These are phyloP conservation scores for Quercus wislizeni DNA, from an alignment of 306 rosid species.

Conservation along the genomic window DNA sequence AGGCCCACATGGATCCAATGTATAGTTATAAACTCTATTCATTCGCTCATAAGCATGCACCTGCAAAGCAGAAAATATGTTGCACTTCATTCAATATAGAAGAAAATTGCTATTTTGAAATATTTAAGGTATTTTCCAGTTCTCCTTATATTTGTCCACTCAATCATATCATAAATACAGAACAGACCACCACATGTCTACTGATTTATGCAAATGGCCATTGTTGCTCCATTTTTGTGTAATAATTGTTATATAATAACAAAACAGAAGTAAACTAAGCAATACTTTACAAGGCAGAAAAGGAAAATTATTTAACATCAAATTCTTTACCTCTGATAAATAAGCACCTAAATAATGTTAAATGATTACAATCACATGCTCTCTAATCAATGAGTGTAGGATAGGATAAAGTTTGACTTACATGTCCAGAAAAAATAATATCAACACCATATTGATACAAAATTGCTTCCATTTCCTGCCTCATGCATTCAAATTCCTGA, in stretches of 20 bases:
- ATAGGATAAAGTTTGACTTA: constrained; percentile 42
- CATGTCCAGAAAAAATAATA: constrained; percentile 82
- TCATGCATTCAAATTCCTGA: constrained; percentile 95
- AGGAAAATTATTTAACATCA: background rate
- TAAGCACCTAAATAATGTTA: background rate
- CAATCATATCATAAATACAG: too few species aligned
- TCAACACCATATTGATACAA: constrained; percentile 64
- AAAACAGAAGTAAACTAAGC: background rate
- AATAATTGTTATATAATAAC: background rate
- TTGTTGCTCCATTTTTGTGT: too few species aligned
- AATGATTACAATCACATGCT: background rate
- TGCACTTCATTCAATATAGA: background rate
- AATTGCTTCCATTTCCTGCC: constrained; percentile 89
- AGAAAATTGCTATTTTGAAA: constrained; percentile 4
- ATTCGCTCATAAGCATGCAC: constrained; percentile 93
- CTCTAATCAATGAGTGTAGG: constrained; percentile 1
- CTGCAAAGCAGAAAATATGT: constrained; percentile 35
- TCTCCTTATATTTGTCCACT: background rate
- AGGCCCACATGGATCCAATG: constrained; percentile 80
- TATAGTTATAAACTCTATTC: constrained; percentile 82
- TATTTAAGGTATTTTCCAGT: background rate
- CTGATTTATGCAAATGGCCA: too few species aligned
- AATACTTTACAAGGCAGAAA: background rate
- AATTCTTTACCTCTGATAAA: background rate
- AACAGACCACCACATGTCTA: too few species aligned